Conservation (phyloP, 2,329 filamentous ascomycete species). For the Didymella keratinophila region DNA sequence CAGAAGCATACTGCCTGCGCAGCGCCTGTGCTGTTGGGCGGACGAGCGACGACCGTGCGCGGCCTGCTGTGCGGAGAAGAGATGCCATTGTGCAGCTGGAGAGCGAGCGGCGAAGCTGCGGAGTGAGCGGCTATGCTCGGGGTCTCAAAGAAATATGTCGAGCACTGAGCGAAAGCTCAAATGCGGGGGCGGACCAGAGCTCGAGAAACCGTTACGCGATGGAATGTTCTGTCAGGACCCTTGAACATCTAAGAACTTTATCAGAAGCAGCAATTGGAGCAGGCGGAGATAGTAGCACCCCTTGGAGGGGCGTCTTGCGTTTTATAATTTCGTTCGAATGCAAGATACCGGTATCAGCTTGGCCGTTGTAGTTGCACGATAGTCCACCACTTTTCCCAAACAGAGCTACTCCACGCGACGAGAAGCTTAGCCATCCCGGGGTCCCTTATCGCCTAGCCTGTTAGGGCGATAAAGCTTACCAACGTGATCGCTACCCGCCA, state of each 20-base stretch:
- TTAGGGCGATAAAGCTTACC: neutral
- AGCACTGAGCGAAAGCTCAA: conserved; percentile 11
- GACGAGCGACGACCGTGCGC: conserved; percentile 18
- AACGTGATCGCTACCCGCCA: conserved; percentile 10
- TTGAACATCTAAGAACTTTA: neutral
- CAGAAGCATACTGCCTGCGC: conserved; percentile 44
- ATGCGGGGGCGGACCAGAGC: conserved; percentile 17
- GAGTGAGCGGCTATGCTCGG: conserved; percentile 3
- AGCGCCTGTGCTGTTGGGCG: conserved; percentile 31
- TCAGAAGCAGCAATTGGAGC: neutral
- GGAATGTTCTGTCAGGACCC: conserved; percentile 1
- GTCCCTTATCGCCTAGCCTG: conserved; percentile 15
- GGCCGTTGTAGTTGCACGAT: conserved; percentile 8
- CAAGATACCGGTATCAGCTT: neutral
- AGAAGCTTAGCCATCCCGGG: conserved; percentile 17
- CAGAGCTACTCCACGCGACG: conserved; percentile 20
- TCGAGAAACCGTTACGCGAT: conserved; percentile 9
- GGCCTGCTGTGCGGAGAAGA: conserved; percentile 40
- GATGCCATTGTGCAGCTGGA: conserved; percentile 39
- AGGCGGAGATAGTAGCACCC: neutral
- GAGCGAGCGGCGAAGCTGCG: neutral
- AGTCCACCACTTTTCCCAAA: conserved; percentile 10
- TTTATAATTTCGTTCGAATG: conserved; percentile 12
- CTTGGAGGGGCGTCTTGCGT: neutral
- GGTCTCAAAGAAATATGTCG: conserved; percentile 2